Percentiles rank a stretch among this genome's conserved stretches.
phyloP scores from a whole-genome alignment of 768 basidiomycete genomes.

The Podaxis rugospora region DNA sequence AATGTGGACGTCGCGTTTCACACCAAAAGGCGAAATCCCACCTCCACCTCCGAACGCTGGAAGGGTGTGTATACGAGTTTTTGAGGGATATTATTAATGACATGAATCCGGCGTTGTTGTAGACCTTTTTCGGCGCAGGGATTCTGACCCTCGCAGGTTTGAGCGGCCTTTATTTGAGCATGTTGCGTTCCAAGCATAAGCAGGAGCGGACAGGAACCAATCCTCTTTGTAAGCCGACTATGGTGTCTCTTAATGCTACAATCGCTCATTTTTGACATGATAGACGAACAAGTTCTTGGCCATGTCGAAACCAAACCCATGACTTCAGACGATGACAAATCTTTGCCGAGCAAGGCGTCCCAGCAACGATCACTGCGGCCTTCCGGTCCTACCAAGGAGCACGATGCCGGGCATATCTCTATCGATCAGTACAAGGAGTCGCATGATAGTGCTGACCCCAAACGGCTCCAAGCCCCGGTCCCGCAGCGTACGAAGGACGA shows the following conservation, averaged over 20 bases:
- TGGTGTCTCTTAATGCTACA: not conserved
- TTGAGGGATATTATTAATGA: not conserved
- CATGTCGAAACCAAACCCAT: conserved; percentile 17
- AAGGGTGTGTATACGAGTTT: conserved; percentile 13
- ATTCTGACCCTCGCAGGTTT: conserved; percentile 23
- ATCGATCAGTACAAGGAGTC: conserved; percentile 21
- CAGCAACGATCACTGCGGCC: conserved; percentile 7
- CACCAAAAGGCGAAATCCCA: not conserved
- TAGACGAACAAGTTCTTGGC: conserved; percentile 30
- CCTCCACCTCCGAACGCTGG: conserved; percentile 8
- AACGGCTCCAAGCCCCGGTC: conserved; percentile 22
- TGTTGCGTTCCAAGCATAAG: conserved; percentile 22
- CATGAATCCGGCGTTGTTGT: not conserved
- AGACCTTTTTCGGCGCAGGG: conserved; percentile 27
- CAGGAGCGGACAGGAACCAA: conserved; percentile 22
- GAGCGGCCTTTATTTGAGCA: conserved; percentile 25
- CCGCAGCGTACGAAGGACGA: conserved; percentile 26
- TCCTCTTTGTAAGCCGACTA: conserved; percentile 25
- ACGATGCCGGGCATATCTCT: conserved; percentile 23
- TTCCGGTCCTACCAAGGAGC: conserved; percentile 19
- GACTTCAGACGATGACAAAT: conserved; percentile 12
- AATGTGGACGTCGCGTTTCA: conserved; percentile 7
- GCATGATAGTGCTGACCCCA: conserved; percentile 15
- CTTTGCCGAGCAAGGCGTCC: not conserved
- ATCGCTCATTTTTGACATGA: not conserved